These are phyloP conservation scores for Protostelium mycophagum DNA, from an alignment of 78 protist genomes.

Conservation along the genomic window DNA sequence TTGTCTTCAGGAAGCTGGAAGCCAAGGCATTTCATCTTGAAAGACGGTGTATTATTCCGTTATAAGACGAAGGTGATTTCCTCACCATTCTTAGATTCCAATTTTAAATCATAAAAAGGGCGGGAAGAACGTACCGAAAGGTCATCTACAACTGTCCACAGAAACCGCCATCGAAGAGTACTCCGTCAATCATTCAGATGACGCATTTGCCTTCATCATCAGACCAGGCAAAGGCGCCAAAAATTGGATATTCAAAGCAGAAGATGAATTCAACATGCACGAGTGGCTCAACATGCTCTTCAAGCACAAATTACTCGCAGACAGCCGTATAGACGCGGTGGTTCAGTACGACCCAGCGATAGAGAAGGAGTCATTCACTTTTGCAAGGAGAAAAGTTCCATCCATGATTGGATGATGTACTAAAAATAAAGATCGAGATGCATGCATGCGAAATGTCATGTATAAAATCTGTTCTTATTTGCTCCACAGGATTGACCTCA, in stretches of 20 bases:
- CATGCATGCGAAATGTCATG: no score
- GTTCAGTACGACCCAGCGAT: neutral
- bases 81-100: no score
- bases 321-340: neutral
- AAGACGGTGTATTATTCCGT: neutral
- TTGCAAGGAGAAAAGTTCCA: no score
- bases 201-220: neutral
- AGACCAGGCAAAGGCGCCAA: neutral
- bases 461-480: no score
- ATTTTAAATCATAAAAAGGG: neutral
- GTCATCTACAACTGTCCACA: neutral
- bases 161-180: neutral
- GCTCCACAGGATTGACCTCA: no score
- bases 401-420: no score
- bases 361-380: neutral
- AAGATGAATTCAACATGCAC: neutral
- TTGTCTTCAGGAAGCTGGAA: neutral
- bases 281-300: neutral
- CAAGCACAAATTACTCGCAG: neutral
- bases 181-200: neutral
- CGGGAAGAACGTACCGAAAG: neutral
- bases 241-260: neutral
- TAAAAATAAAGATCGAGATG: no score
- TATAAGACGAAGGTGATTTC: neutral
- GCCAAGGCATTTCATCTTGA: neutral